Conservation (phyloP, 768 basidiomycete genomes). For the Trametes maxima region DNA sequence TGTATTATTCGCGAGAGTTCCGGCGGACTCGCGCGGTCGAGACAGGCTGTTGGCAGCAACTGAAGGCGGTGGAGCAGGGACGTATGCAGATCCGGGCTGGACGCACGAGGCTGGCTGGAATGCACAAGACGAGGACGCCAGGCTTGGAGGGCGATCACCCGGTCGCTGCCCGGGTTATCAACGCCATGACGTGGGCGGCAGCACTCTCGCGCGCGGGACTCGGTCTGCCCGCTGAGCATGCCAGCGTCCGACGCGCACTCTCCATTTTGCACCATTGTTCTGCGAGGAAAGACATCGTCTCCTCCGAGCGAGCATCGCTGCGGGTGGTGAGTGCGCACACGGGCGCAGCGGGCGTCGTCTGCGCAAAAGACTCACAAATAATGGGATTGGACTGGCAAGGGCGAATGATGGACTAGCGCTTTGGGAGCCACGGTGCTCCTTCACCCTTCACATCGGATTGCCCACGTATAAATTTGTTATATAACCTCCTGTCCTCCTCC, state of each 20-base stretch:
- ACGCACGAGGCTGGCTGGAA: not conserved
- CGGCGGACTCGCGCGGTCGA: not conserved
- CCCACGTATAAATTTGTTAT: constrained; percentile 30
- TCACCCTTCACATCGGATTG: constrained; percentile 32
- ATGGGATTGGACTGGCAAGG: not conserved
- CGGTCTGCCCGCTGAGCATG: not conserved
- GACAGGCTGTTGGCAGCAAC: constrained; percentile 13
- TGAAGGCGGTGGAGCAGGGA: not conserved
- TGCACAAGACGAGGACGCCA: not conserved
- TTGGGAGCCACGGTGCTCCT: constrained; percentile 1
- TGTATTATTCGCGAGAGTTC: not conserved
- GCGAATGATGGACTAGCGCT: constrained; percentile 13
- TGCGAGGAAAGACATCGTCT: constrained; percentile 3
- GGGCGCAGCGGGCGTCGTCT: not conserved
- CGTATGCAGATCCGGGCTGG: not conserved
- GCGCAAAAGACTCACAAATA: not conserved
- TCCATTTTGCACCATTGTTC: not conserved
- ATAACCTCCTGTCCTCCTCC: constrained; percentile 12
- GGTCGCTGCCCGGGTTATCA: constrained; percentile 17
- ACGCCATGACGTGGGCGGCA: constrained; percentile 20
- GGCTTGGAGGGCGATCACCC: constrained; percentile 4
- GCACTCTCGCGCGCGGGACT: not conserved
- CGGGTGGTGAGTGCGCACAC: not conserved
- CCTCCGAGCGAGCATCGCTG: too few species aligned
- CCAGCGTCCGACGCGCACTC: not conserved